Percentiles rank a stretch among this genome's conserved stretches.
Evolutionary conservation across 805 yeast species (phyloP).

Genomic region (Ogataea sp.): DNA sequence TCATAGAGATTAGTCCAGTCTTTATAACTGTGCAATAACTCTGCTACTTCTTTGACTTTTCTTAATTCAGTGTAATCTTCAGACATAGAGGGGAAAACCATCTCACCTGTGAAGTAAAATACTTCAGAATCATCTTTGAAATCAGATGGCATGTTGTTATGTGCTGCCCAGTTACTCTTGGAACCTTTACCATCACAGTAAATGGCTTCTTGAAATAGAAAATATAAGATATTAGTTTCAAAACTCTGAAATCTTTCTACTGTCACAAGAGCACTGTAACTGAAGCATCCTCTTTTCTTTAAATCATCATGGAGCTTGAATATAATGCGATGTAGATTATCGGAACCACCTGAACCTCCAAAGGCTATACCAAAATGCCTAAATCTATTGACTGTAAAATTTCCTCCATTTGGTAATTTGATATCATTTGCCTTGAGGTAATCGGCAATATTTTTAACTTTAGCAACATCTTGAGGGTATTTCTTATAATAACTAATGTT

Average conservation of each 20-base stretch:
- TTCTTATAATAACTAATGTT: constrained; percentile 38
- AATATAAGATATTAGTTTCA: constrained; percentile 48
- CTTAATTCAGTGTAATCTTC: constrained; percentile 38
- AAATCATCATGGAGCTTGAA: constrained; percentile 33
- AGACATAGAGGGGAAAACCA: constrained; percentile 44
- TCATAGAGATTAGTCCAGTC: constrained; percentile 20
- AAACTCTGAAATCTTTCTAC: constrained; percentile 31
- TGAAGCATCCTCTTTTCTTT: constrained; percentile 24
- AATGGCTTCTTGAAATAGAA: constrained; percentile 51
- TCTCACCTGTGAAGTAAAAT: constrained; percentile 44
- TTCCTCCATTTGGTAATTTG: constrained; percentile 43
- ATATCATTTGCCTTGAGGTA: constrained; percentile 25
- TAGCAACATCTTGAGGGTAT: constrained; percentile 37
- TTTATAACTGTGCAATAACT: constrained; percentile 23
- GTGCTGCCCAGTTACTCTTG: constrained; percentile 43
- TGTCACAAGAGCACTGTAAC: constrained; percentile 27
- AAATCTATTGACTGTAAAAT: constrained; percentile 40
- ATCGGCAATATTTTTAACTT: constrained; percentile 29
- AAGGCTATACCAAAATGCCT: constrained; percentile 44
- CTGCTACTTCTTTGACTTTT: constrained; percentile 32
- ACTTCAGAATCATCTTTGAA: background rate
- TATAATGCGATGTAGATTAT: constrained; percentile 36
- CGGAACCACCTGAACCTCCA: constrained; percentile 46
- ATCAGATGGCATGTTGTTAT: constrained; percentile 23
- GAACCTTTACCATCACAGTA: constrained; percentile 36